phyloP scores from a whole-genome alignment of 2,329 filamentous ascomycete species.

The Biscogniauxia sp. region DNA sequence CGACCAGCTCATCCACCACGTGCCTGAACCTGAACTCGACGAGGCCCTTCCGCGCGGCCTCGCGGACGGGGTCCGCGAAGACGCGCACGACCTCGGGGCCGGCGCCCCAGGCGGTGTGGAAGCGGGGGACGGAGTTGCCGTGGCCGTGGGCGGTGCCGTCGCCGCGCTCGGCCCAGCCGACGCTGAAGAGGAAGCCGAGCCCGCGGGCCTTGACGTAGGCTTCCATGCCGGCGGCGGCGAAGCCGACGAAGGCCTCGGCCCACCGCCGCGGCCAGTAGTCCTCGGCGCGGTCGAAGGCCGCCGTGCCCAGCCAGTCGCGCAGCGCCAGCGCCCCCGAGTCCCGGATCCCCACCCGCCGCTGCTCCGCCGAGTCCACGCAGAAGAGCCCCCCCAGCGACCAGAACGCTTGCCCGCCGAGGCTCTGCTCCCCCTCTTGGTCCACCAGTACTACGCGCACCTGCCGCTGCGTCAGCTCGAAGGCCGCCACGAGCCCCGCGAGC shows the following conservation, averaged over 20 bases:
- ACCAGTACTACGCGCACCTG: constrained; percentile 50
- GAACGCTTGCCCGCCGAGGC: constrained; percentile 61
- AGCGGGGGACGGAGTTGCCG: constrained; percentile 62
- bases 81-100: constrained; percentile 59
- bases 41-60: constrained; percentile 50
- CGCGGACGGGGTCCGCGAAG: constrained; percentile 55
- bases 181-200: constrained; percentile 50
- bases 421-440: constrained; percentile 57
- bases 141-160: constrained; percentile 55
- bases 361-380: constrained; percentile 55
- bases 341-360: constrained; percentile 56
- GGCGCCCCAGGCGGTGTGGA: constrained; percentile 61
- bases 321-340: constrained; percentile 56
- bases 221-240: constrained; percentile 59
- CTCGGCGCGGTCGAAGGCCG: constrained; percentile 56
- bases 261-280: constrained; percentile 59
- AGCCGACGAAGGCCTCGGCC: constrained; percentile 64
- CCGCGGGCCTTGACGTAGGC: constrained; percentile 53
- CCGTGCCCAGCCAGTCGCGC: constrained; percentile 58
- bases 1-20: constrained; percentile 53
- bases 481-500: constrained; percentile 58
- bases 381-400: constrained; percentile 64
- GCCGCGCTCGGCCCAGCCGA: constrained; percentile 62
- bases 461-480: constrained; percentile 53
- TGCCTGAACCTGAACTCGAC: constrained; percentile 57